Evolutionary conservation across 768 basidiomycete genomes (phyloP).

Genomic region (Lactarius deliciosus): DNA sequence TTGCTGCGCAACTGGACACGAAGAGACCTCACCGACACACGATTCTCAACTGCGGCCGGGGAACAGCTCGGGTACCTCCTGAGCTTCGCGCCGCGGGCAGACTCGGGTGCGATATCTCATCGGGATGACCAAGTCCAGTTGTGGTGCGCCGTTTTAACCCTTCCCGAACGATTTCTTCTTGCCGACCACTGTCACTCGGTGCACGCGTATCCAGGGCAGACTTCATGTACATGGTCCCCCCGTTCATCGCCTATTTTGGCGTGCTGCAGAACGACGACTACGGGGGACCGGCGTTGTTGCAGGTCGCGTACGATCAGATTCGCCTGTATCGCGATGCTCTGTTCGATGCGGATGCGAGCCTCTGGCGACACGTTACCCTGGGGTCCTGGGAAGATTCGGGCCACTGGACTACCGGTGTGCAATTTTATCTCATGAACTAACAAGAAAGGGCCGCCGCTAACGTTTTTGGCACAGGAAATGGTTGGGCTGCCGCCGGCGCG

Average conservation of each 20-base stretch:
- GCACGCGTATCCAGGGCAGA: slow-evolving; percentile 45
- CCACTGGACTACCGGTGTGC: slow-evolving; percentile 58
- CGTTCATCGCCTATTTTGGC: slow-evolving; percentile 67
- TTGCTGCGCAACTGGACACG: slow-evolving; percentile 55
- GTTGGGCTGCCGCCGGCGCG: slow-evolving; percentile 71
- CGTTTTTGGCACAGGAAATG: slow-evolving; percentile 46
- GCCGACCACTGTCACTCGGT: background rate
- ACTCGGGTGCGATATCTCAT: slow-evolving; percentile 60
- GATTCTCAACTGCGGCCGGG: slow-evolving; percentile 45
- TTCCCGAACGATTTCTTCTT: background rate
- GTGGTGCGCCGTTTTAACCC: slow-evolving; percentile 40
- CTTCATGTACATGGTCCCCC: slow-evolving; percentile 62
- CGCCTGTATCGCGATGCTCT: slow-evolving; percentile 56
- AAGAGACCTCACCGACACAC: slow-evolving; percentile 35
- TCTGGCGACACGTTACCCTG: slow-evolving; percentile 57
- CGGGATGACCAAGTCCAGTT: slow-evolving; percentile 51
- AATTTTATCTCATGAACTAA: background rate
- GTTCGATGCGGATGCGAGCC: slow-evolving; percentile 42
- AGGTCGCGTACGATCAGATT: slow-evolving; percentile 55
- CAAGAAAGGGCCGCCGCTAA: slow-evolving; percentile 3
- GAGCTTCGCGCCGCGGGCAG: slow-evolving; percentile 43
- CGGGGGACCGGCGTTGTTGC: slow-evolving; percentile 40
- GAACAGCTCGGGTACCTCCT: slow-evolving; percentile 52
- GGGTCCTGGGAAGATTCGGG: slow-evolving; percentile 48
- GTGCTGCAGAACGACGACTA: slow-evolving; percentile 43